A percentile compares a stretch with the other conserved stretches of the same genome.
These are phyloP conservation scores for Blastomyces gilchristii DNA, from an alignment of 2,329 filamentous ascomycete genomes.

Conservation along the genomic window DNA sequence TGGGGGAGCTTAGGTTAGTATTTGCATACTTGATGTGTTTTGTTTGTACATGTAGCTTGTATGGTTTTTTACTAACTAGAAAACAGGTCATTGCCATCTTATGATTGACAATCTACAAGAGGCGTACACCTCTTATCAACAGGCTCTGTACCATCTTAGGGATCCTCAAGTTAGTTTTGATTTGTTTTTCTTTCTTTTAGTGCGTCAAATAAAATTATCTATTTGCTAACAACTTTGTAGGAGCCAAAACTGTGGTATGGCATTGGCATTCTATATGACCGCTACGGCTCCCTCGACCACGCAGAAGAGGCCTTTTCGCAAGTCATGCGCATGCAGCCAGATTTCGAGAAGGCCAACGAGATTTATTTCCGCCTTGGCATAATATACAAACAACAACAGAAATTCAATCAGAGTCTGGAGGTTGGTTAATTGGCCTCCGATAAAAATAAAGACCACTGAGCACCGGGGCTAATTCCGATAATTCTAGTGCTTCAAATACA, in stretches of 20 bases:
- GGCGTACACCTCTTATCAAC: conserved; percentile 92
- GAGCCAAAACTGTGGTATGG: conserved; percentile 98
- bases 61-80: conserved; percentile 13
- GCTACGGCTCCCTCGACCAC: conserved; percentile 92
- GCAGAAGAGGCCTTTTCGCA: conserved; percentile 97
- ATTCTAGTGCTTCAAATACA: conserved; percentile 88
- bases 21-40: neutral
- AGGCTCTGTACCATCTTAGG: conserved; percentile 81
- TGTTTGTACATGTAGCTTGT: neutral
- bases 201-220: neutral
- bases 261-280: conserved; percentile 92
- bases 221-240: conserved; percentile 34
- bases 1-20: conserved; percentile 83
- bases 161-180: conserved; percentile 67
- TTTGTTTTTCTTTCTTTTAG: conserved; percentile 6
- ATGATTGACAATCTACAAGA: conserved; percentile 99
- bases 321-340: conserved; percentile 96
- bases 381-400: conserved; percentile 97
- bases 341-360: conserved; percentile 97
- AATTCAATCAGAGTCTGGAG: conserved; percentile 84
- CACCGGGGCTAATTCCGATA: neutral
- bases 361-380: conserved; percentile 99
- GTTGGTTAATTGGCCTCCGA: conserved; percentile 40
- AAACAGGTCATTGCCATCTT: conserved; percentile 81
- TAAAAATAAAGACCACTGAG: neutral